Evolutionary conservation across 176 grass and related monocot genomes (phyloP).

Genomic region (Carex parvula): DNA sequence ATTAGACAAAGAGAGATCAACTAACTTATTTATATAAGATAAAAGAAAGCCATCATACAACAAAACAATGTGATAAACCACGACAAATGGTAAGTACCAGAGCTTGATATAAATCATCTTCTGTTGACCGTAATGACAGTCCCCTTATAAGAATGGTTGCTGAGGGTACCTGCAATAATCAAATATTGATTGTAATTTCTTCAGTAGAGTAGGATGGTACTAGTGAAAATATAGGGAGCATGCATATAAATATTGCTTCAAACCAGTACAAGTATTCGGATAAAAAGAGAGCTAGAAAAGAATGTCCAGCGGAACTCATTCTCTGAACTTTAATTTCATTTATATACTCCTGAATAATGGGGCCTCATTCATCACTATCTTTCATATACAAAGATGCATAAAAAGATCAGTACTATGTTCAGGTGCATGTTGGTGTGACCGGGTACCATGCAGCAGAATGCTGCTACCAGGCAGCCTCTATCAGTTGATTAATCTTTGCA

Average conservation of each 20-base stretch:
- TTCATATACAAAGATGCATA: background rate
- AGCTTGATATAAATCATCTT: slow-evolving; percentile 93
- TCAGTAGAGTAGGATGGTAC: background rate
- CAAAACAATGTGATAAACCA: background rate
- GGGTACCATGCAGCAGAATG: background rate
- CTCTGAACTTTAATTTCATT: background rate
- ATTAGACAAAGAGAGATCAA: slow-evolving; percentile 58
- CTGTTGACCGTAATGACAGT: slow-evolving; percentile 69
- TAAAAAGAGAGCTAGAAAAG: background rate
- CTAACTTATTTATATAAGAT: slow-evolving; percentile 7
- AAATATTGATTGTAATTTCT: slow-evolving; percentile 29
- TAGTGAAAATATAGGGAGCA: background rate
- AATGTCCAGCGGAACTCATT: background rate
- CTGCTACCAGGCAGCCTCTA: background rate
- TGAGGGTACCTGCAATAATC: slow-evolving; percentile 56
- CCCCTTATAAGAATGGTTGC: slow-evolving; percentile 94
- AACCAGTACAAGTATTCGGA: background rate
- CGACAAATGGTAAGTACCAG: slow-evolving; percentile 51
- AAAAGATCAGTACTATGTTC: background rate
- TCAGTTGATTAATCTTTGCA: background rate
- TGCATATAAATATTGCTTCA: background rate
- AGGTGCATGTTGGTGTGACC: background rate
- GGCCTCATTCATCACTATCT: background rate
- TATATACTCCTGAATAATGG: background rate
- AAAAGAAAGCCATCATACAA: background rate